Evolutionary conservation across 345 rosid genomes (phyloP).

Genomic region (Diplotaxis tenuifolia): DNA sequence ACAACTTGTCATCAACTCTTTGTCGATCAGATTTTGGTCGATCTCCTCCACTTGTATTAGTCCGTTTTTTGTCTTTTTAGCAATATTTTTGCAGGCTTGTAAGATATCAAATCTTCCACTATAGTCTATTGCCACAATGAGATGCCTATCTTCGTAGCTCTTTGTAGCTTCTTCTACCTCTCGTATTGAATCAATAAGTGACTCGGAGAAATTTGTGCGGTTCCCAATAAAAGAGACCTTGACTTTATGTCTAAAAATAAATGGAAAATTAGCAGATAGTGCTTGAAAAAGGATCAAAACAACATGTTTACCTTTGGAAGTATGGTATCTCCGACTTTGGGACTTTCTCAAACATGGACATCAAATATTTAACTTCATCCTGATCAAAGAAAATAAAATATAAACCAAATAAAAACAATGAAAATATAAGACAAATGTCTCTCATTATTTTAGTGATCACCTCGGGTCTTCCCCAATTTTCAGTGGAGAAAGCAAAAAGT

Average conservation of each 20-base stretch:
- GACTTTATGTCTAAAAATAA: no score
- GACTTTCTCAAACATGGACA: no score
- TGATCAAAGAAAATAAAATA: no score
- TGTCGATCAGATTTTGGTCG: not conserved
- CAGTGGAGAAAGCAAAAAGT: not conserved
- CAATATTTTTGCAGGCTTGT: not conserved
- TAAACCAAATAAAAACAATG: no score
- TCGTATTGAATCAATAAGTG: not conserved
- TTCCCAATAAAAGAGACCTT: not conserved
- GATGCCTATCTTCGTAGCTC: not conserved
- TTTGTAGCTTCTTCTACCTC: not conserved
- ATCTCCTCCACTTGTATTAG: not conserved
- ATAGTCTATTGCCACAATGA: not conserved
- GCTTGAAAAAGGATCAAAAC: no score
- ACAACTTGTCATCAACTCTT: not conserved
- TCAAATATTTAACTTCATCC: no score
- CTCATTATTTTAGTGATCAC: no score
- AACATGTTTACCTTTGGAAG: no score
- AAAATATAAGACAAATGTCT: no score
- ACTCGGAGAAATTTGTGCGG: not conserved
- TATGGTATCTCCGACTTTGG: no score
- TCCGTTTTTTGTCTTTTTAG: not conserved
- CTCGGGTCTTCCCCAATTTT: not conserved
- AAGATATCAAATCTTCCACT: not conserved
- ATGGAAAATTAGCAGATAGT: no score